These are phyloP conservation scores for Colletotrichum falcatum DNA, from an alignment of 2,329 filamentous ascomycete species.

Conservation along the genomic window DNA sequence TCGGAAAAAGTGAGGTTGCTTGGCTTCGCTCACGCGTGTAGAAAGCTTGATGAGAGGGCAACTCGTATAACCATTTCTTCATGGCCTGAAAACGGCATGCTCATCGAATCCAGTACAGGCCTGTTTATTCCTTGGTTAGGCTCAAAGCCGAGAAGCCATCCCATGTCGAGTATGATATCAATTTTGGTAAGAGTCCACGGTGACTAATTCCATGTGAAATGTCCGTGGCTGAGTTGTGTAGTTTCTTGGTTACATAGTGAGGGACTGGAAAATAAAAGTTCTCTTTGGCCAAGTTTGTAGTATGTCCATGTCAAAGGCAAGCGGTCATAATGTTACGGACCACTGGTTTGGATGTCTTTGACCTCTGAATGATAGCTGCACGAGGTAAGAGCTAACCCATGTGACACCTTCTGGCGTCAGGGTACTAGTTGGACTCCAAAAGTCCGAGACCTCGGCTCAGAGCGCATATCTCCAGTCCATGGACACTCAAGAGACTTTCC, in stretches of 20 bases:
- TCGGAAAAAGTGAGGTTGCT: not conserved
- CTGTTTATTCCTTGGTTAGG: no score
- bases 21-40: not conserved
- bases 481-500: not conserved
- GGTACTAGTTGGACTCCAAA: not conserved
- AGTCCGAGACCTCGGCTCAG: not conserved
- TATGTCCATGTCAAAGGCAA: not conserved
- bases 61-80: not conserved
- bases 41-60: not conserved
- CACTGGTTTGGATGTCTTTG: not conserved
- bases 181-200: not conserved
- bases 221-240: not conserved
- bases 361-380: no score
- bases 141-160: no score
- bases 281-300: not conserved
- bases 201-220: not conserved
- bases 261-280: slow-evolving; percentile 3
- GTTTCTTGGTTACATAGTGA: slow-evolving; percentile 15
- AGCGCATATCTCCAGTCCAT: not conserved
- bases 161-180: not conserved
- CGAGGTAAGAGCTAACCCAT: not conserved
- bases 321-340: not conserved
- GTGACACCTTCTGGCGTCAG: not conserved
- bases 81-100: not conserved
- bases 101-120: not conserved